Conservation (phyloP, 2,329 filamentous ascomycete species). For the Trematosphaeria pertusa region DNA sequence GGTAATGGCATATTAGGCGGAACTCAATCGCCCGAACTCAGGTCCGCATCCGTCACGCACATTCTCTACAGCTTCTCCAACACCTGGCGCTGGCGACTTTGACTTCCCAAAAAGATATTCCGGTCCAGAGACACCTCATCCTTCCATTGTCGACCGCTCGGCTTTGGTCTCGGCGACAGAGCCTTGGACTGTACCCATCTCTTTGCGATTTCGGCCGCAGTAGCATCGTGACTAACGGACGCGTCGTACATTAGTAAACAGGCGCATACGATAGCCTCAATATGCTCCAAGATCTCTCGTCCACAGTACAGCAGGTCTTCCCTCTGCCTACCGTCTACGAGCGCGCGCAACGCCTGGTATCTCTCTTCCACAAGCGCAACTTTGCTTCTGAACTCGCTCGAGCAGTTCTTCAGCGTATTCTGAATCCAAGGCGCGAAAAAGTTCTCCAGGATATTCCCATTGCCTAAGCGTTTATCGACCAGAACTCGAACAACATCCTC, state of each 20-base stretch:
- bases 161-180: not conserved
- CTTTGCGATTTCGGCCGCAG: constrained; percentile 44
- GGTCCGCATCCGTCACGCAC: no score
- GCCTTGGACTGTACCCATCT: constrained; percentile 39
- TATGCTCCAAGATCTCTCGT: constrained; percentile 28
- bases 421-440: constrained; percentile 28
- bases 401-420: constrained; percentile 16
- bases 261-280: constrained; percentile 48
- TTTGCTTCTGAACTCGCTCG: constrained; percentile 14
- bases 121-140: not conserved
- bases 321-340: constrained; percentile 18
- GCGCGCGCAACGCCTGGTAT: constrained; percentile 14
- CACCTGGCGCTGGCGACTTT: no score
- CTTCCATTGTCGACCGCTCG: not conserved
- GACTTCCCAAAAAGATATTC: not conserved
- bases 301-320: constrained; percentile 35
- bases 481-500: constrained; percentile 58
- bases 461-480: constrained; percentile 38
- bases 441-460: constrained; percentile 28
- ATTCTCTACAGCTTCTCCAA: no score
- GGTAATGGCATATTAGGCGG: no score
- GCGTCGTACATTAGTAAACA: constrained; percentile 49
- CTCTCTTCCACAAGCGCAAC: constrained; percentile 13
- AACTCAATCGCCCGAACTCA: no score
- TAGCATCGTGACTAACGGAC: constrained; percentile 36